These are phyloP conservation scores for Rhynchosporium agropyri DNA, from an alignment of 2,329 filamentous ascomycete genomes.

Conservation along the genomic window DNA sequence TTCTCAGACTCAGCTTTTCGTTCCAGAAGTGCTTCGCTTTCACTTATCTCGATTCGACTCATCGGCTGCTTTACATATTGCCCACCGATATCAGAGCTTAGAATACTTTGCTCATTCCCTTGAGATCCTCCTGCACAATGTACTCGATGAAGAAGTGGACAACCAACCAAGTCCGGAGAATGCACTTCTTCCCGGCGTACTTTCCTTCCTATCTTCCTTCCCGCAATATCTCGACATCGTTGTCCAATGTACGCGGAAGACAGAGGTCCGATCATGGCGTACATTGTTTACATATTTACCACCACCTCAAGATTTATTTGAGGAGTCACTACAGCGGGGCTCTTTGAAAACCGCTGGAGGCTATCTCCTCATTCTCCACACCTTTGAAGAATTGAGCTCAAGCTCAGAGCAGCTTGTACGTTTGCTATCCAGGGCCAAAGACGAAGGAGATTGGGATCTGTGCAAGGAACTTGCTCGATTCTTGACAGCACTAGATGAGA, in stretches of 20 bases:
- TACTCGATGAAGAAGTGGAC: constrained; percentile 93
- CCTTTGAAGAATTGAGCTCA: constrained; percentile 68
- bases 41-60: constrained; percentile 76
- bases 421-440: constrained; percentile 77
- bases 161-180: constrained; percentile 63
- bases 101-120: constrained; percentile 93
- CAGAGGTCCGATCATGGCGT: constrained; percentile 91
- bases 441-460: constrained; percentile 89
- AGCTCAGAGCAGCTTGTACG: constrained; percentile 79
- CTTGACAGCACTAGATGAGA: constrained; percentile 86
- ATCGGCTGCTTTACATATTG: constrained; percentile 78
- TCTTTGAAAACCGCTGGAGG: constrained; percentile 93
- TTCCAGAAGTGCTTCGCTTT: constrained; percentile 83
- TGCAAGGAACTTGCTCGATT: constrained; percentile 96
- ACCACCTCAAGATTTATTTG: constrained; percentile 87
- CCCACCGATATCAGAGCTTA: constrained; percentile 81
- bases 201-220: constrained; percentile 70
- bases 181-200: constrained; percentile 64
- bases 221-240: constrained; percentile 92
- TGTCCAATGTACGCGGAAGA: constrained; percentile 96
- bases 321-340: constrained; percentile 83
- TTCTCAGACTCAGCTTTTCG: constrained; percentile 83
- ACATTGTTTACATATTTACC: constrained; percentile 92
- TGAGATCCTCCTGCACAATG: constrained; percentile 88
- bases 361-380: constrained; percentile 93